Conservation (phyloP, 768 basidiomycete species). For the Psilocybe azurescens region DNA sequence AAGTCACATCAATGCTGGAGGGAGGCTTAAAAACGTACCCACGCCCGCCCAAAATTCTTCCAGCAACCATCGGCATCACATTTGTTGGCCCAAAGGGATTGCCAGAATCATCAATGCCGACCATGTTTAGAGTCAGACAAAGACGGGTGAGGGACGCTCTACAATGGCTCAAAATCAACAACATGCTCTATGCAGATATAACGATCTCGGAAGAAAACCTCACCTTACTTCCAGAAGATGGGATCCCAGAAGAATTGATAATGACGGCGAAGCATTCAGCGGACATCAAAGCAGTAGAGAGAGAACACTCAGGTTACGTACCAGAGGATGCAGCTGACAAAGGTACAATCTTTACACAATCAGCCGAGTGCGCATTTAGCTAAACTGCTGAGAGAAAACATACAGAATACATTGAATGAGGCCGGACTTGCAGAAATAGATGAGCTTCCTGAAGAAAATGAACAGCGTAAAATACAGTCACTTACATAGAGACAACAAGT, state of each 20-base stretch:
- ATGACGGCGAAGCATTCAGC: constrained; percentile 18
- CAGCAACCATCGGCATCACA: constrained; percentile 18
- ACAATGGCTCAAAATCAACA: constrained; percentile 18
- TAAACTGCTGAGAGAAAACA: background rate
- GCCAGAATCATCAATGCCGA: constrained; percentile 3
- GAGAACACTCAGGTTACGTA: constrained; percentile 38
- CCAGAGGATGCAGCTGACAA: constrained; percentile 17
- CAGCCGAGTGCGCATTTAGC: background rate
- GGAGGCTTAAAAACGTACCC: background rate
- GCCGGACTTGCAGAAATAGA: constrained; percentile 1
- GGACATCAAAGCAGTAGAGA: constrained; percentile 20
- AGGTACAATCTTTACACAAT: background rate
- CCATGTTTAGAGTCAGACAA: constrained; percentile 21
- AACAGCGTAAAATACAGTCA: no score
- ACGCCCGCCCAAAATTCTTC: constrained; percentile 1
- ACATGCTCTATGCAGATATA: constrained; percentile 17
- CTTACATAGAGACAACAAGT: no score
- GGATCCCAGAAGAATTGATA: constrained; percentile 34
- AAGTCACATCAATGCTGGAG: background rate
- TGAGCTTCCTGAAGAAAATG: background rate
- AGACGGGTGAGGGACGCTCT: constrained; percentile 7
- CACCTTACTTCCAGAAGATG: constrained; percentile 32
- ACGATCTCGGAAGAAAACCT: constrained; percentile 20
- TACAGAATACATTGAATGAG: background rate
- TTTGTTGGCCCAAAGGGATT: constrained; percentile 17